These are phyloP conservation scores for Suillus bovinus DNA, from an alignment of 768 basidiomycete genomes.

Conservation along the genomic window DNA sequence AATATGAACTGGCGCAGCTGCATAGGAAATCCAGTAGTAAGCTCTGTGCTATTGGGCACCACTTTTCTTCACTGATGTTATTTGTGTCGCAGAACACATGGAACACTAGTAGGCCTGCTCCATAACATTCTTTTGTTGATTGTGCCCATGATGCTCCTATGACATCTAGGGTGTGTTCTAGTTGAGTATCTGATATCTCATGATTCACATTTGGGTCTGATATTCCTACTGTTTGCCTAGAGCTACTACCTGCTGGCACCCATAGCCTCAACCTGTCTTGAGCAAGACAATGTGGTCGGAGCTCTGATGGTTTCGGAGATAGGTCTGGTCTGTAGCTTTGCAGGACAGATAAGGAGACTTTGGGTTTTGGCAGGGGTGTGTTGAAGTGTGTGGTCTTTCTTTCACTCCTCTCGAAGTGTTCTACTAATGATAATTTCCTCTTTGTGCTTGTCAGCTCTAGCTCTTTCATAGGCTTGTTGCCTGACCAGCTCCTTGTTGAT, in stretches of 20 bases:
- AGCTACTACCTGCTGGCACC: constrained; percentile 3
- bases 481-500: background rate
- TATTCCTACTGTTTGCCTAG: background rate
- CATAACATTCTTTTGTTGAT: constrained; percentile 35
- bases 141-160: constrained; percentile 28
- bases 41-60: constrained; percentile 27
- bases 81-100: constrained; percentile 43
- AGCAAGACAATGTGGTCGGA: constrained; percentile 30
- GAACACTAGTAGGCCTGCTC: constrained; percentile 35
- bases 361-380: background rate
- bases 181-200: background rate
- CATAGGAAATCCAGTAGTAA: constrained; percentile 36
- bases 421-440: background rate
- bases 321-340: constrained; percentile 13
- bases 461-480: background rate
- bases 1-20: constrained; percentile 31
- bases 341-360: no score
- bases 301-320: constrained; percentile 16
- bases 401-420: background rate
- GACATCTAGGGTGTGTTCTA: constrained; percentile 24
- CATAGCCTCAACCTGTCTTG: constrained; percentile 27
- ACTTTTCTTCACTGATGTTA: constrained; percentile 30
- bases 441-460: background rate
- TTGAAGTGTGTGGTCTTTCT: background rate
- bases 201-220: background rate